Base-by-base conservation (phyloP, 352 stramenopile species). In the Globisporangium spiculum region DNA sequence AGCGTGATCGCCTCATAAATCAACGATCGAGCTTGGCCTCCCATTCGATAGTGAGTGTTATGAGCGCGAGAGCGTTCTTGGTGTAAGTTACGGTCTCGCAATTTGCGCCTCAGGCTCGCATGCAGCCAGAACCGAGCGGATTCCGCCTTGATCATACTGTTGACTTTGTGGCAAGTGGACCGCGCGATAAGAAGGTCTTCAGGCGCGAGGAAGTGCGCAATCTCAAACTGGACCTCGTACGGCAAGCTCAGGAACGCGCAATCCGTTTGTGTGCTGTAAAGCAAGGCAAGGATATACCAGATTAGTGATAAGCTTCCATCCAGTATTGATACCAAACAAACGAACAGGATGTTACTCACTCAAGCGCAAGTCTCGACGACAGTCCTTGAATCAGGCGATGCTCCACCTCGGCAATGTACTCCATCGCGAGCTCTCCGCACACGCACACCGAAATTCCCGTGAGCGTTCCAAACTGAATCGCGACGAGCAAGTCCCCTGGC, bases 71-170 rank as follows among this genome's bases (percentile, higher is more conserved):
- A 86, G 75, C 79, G 79, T 63, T 74, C 78, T 73, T 72, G 70
- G 46, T 72, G 67, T 71, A 75, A 63, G 77, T 81, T 74, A 48
- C 72, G 73, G 68, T 88, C 79, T 69, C 80, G 80, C 69, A 83
- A 79, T 66, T 83, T 91, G 56, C 86, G 84, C 62, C 84, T 80
- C 65, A 96, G 76, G 57, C 84, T 92, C 64, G 86, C 76, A 53
- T 94, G 88, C 53, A 93, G 69, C 88, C 88, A 96, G 74, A 92
- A 96, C 5, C 88, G 81, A 54, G 84, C 82, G 16, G 88, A 93
- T 60, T 96, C 88, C 5, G 88, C 88, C 63, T 84, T 88, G 46
- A 96, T 77, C 77, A 96, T 81, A 62, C 82, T 86, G 69, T 96
- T 94, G 12, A 96, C 75, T 60, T 88, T 91, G 71, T 92, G 83